Evolutionary conservation across 208 protist species (phyloP).

Genomic region (Trypanosoma rangeli): DNA sequence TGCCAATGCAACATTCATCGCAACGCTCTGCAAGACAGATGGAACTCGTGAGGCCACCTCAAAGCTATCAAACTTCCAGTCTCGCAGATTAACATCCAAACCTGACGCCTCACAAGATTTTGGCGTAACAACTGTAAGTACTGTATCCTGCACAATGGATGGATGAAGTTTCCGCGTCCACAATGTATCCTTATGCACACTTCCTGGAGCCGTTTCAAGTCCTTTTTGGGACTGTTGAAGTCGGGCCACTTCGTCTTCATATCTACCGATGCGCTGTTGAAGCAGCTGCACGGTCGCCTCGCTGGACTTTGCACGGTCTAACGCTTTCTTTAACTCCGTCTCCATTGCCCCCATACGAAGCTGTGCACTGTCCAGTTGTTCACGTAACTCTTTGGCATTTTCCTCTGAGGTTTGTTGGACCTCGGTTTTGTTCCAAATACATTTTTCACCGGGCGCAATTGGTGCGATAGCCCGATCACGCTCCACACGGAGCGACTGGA

Average conservation of each 20-base stretch:
- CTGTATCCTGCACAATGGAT: constrained; percentile 23
- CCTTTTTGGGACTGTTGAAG: not conserved
- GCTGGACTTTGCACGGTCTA: not conserved
- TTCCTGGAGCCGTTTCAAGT: not conserved
- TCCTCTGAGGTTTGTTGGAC: constrained; percentile 8
- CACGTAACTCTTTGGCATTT: constrained; percentile 1
- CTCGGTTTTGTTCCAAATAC: not conserved
- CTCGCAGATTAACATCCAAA: constrained; percentile 6
- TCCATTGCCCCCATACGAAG: constrained; percentile 20
- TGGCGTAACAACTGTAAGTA: constrained; percentile 16
- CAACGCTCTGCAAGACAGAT: constrained; percentile 51
- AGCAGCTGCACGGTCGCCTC: constrained; percentile 7
- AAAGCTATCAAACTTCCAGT: constrained; percentile 50
- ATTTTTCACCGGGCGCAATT: not conserved
- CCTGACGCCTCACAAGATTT: not conserved
- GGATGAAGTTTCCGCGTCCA: constrained; percentile 6
- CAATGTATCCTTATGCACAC: not conserved
- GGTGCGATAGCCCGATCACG: not conserved
- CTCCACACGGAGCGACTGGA: constrained; percentile 18
- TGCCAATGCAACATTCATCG: constrained; percentile 38
- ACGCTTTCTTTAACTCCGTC: constrained; percentile 1
- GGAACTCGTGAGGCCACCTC: constrained; percentile 28
- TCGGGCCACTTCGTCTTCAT: constrained; percentile 6
- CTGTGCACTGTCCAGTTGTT: constrained; percentile 20
- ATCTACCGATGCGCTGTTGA: not conserved